Base-by-base conservation (phyloP, 2,329 filamentous ascomycete species). In the Seiridium unicorne region DNA sequence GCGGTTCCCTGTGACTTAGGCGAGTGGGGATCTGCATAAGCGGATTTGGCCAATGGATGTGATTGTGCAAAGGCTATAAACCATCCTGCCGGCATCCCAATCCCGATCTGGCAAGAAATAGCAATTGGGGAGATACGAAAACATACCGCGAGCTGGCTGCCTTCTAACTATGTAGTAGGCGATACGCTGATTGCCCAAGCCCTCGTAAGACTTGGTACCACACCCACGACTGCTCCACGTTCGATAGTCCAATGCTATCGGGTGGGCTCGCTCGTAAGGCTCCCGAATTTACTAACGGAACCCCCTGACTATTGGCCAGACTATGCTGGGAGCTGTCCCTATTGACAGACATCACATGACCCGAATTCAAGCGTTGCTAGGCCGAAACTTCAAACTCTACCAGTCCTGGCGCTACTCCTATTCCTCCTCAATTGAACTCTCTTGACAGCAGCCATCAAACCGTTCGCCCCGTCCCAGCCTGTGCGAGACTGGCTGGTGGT, bases 281-380 rank as follows among this genome's bases (percentile, higher is more conserved):
- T 55, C 34, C 44, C 13, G n/a, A 58, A 42, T 32, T 57, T 42
- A 58, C 55, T 58, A 58, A n/a, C 18, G 31, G 13, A 6, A 51
- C 55, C 44, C 55, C 55, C 55, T 40, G 31, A 42, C n/a, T 31
- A 34, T 46, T 47, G 40, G 38, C 11, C 54, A n/a, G n/a, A n/a
- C 36, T 58, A 49, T 40, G 11, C 54, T 42, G n/a, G 42, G 42
- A 31, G 46, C n/a, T 18, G 31, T 48, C 35, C 31, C 44, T 38
- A 46, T 42, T 42, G 42, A 13, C 55, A n/a, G 55, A 34, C 55
- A 58, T 58, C 55, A 58, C 55, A 49, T 58, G 44, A 57, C 40
- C 13, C 9, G 10, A 32, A 35, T 32, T 53, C 26, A n/a, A 40
- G 49, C 32, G 32, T 42, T 55, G 38, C 51, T 26, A 32, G 36